Base-by-base conservation (phyloP, 495 filamentous ascomycete species). In the Gamarada debralockiae region DNA sequence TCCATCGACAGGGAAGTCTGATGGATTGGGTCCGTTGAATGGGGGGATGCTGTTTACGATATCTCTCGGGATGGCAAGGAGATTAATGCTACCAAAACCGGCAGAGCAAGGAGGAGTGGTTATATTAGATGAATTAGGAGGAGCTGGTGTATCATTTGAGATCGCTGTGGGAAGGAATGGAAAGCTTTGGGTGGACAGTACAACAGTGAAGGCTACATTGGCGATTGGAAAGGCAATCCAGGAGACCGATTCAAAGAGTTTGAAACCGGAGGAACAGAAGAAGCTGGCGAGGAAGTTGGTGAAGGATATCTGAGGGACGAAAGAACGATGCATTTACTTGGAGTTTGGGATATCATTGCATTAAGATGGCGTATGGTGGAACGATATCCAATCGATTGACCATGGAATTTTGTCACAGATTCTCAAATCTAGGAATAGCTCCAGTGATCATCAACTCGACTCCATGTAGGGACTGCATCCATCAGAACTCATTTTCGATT, bases 91-190 rank as follows among this genome's bases (percentile, higher is more conserved):
- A 64, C 68, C 79, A 7, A 80, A 73, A 51, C 78, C 81, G n/a
- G 71, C 75, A 24, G 78, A 83, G 51, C 81, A 84, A 20, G 82
- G 77, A 45, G 82, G 78, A 34, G 77, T 88, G 3, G 75, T 92
- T 23, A 79, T 97, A 17, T 66, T 97, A 44, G 89, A 95, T 53
- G 87, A 90, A 60, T 69, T 97, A n/a, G 92, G 84, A 14, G 82
- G 78, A 60, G 87, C 83, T 38, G 74, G 84, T 43, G 72, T 92
- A 38, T 78, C 80, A 45, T 98, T 97, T 69, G 93, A 98, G 74
- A 84, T 93, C 53, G 93, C 93, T 3, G 89, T 96, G 22, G 95
- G 95, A 20, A 83, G 92, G 65, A 98, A 98, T 67, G 93, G 93
- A 18, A 86, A 80, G 71, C 79, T 97, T 31, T 97, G 93, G 93